These are phyloP conservation scores for Phytophthora lateralis DNA, from an alignment of 352 stramenopile species.

Conservation along the genomic window DNA sequence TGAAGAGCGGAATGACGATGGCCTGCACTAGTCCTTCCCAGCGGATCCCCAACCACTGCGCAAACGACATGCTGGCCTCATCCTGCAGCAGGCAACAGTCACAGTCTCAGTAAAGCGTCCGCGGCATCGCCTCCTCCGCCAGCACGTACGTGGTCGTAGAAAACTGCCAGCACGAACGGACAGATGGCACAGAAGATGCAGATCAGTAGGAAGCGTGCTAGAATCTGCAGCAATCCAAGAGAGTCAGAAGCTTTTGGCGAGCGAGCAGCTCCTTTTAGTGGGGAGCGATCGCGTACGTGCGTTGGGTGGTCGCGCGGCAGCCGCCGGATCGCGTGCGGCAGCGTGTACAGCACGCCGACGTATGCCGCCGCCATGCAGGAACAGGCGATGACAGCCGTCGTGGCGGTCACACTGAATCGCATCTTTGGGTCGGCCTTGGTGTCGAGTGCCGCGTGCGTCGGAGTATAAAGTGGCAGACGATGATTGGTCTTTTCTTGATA, in stretches of 20 bases:
- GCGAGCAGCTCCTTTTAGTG: not conserved
- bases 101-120: not conserved
- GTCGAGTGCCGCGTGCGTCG: slow-evolving; percentile 1
- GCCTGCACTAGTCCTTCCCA: slow-evolving; percentile 61
- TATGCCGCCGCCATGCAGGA: slow-evolving; percentile 84
- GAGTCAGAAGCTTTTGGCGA: not conserved
- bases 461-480: slow-evolving; percentile 39
- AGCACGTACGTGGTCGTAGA: slow-evolving; percentile 78
- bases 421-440: slow-evolving; percentile 45
- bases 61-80: slow-evolving; percentile 80
- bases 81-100: slow-evolving; percentile 45
- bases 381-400: slow-evolving; percentile 73
- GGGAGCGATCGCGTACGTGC: slow-evolving; percentile 52
- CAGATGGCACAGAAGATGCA: slow-evolving; percentile 87
- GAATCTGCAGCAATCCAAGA: slow-evolving; percentile 54
- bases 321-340: slow-evolving; percentile 71
- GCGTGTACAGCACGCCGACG: slow-evolving; percentile 87
- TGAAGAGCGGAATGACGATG: slow-evolving; percentile 62
- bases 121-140: not conserved
- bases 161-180: slow-evolving; percentile 80
- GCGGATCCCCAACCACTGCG: slow-evolving; percentile 84
- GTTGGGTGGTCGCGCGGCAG: slow-evolving; percentile 85
- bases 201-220: slow-evolving; percentile 88
- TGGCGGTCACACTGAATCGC: slow-evolving; percentile 77
- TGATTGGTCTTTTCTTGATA: slow-evolving; percentile 33